Conservation (phyloP, 2,329 filamentous ascomycete species). For the Aspergillus sp. region DNA sequence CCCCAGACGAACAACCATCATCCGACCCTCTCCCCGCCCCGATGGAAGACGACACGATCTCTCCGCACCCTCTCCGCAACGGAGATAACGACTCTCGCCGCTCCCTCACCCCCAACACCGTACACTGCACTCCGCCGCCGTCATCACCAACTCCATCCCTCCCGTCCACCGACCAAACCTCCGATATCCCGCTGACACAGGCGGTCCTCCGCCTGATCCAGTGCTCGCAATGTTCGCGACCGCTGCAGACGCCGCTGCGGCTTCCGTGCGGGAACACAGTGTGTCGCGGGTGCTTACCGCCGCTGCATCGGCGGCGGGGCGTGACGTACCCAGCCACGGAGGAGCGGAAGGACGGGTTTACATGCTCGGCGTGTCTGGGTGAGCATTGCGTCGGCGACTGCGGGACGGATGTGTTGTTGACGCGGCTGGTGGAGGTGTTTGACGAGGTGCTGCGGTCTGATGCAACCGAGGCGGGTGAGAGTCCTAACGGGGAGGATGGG, state of each 20-base stretch:
- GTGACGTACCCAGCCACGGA: slow-evolving; percentile 74
- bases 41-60: background rate
- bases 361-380: slow-evolving; percentile 68
- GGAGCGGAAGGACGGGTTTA: slow-evolving; percentile 66
- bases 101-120: background rate
- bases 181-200: slow-evolving; percentile 38
- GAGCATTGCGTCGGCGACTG: slow-evolving; percentile 79
- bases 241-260: slow-evolving; percentile 66
- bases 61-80: background rate
- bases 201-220: slow-evolving; percentile 71
- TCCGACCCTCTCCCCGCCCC: background rate
- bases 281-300: slow-evolving; percentile 72
- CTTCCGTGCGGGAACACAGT: slow-evolving; percentile 79
- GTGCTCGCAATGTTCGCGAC: slow-evolving; percentile 69
- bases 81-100: background rate
- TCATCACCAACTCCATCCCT: background rate
- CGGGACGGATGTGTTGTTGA: slow-evolving; percentile 70
- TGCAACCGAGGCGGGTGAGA: background rate
- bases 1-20: background rate
- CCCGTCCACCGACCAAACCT: background rate
- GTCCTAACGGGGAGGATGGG: slow-evolving; percentile 8
- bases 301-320: slow-evolving; percentile 60
- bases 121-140: background rate
- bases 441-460: slow-evolving; percentile 30
- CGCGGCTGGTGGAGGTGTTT: slow-evolving; percentile 65